Conservation (phyloP, 2,329 filamentous ascomycete genomes). For the Sphaerulina vaccinii region DNA sequence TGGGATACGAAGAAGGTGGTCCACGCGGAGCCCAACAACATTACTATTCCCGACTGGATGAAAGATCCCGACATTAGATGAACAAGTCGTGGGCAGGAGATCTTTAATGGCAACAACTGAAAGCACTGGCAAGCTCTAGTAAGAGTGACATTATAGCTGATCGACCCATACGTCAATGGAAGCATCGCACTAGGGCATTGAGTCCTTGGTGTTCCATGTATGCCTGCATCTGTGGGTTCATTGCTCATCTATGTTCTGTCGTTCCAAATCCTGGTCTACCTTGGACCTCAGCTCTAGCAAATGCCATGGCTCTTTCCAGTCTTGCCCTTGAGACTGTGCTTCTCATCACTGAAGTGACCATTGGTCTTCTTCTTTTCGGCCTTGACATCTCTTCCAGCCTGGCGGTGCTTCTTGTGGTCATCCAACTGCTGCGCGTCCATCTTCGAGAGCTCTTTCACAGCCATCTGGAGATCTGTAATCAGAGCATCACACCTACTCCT, state of each 20-base stretch:
- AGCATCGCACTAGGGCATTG: not conserved
- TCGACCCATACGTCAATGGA: not conserved
- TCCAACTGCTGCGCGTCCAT: conserved; percentile 72
- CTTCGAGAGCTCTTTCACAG: conserved; percentile 66
- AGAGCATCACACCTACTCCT: conserved; percentile 77
- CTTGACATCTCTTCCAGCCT: conserved; percentile 25
- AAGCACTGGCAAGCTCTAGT: too few relatives aligned
- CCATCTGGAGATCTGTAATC: conserved; percentile 74
- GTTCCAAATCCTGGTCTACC: not conserved
- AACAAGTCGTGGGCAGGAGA: conserved; percentile 4
- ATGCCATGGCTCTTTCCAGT: conserved; percentile 85
- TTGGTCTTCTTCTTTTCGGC: conserved; percentile 38
- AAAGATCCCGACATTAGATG: conserved; percentile 39
- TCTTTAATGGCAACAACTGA: too few relatives aligned
- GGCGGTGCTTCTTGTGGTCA: conserved; percentile 58
- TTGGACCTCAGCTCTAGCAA: conserved; percentile 55
- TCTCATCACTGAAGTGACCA: conserved; percentile 64
- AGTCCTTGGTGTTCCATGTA: too few relatives aligned
- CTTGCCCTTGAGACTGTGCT: conserved; percentile 86
- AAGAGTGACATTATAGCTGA: too few relatives aligned
- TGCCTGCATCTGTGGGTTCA: not conserved
- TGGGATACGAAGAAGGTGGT: not conserved
- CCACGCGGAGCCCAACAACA: conserved; percentile 29
- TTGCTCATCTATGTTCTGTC: not conserved
- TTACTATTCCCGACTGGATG: conserved; percentile 38